Evolutionary conservation across 2,329 filamentous ascomycete genomes (phyloP).

Genomic region (Ophiostoma australiae): DNA sequence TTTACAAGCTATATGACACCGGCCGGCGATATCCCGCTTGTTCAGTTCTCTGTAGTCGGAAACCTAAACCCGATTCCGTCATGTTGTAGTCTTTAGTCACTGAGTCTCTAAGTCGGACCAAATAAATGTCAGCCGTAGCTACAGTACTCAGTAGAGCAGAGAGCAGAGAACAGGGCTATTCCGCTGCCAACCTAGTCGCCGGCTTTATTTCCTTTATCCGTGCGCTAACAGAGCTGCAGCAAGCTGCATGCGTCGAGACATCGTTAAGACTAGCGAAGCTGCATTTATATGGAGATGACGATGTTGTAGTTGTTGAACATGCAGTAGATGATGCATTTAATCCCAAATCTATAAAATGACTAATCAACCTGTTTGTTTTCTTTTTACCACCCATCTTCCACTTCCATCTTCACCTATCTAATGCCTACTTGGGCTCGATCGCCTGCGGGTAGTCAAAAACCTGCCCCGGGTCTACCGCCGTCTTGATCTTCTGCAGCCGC

Average conservation of each 20-base stretch:
- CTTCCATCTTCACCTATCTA: background rate
- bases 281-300: background rate
- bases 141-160: background rate
- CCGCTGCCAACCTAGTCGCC: background rate
- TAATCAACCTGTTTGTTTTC: too few species aligned
- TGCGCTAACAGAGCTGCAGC: background rate
- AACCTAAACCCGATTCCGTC: too few species aligned
- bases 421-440: slow-evolving; percentile 26
- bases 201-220: slow-evolving; percentile 5
- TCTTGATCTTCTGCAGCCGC: slow-evolving; percentile 39
- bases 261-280: background rate
- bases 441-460: slow-evolving; percentile 41
- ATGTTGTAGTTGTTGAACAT: background rate
- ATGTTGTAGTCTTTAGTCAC: too few species aligned
- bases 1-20: too few species aligned
- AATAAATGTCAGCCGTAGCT: background rate
- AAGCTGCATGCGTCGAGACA: background rate
- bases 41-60: too few species aligned
- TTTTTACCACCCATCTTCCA: background rate
- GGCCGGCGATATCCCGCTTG: too few species aligned
- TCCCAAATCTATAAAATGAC: too few species aligned
- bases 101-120: background rate
- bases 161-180: background rate
- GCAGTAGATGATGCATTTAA: background rate
- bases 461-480: slow-evolving; percentile 38